Evolutionary conservation across 108 stramenopile species (phyloP).

Genomic region (Nannochloropsis gaditana): DNA sequence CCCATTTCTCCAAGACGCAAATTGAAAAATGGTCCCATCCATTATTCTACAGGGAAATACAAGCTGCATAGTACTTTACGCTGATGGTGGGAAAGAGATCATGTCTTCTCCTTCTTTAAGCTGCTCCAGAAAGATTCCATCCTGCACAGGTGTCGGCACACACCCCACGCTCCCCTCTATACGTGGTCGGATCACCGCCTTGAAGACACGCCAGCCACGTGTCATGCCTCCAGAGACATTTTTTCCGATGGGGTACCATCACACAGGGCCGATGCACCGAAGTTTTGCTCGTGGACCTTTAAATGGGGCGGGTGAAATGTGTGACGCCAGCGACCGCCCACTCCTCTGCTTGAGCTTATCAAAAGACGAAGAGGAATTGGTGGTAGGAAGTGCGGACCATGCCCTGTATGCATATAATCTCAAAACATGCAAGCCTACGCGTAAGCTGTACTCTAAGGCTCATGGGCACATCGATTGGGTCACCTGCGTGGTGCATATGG

Average conservation of each 20-base stretch:
- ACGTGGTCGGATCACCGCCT: neutral
- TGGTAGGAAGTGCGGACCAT: constrained; percentile 22
- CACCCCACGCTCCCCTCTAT: neutral
- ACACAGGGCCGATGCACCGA: neutral
- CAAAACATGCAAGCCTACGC: neutral
- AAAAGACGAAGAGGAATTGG: neutral
- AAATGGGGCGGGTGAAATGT: neutral
- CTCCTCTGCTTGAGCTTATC: constrained; percentile 10
- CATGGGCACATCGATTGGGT: constrained; percentile 25
- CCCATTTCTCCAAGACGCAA: too few species aligned
- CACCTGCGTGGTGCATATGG: constrained; percentile 19
- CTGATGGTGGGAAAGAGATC: too few species aligned
- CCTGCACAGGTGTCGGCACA: neutral
- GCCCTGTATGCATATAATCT: neutral
- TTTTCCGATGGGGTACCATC: neutral
- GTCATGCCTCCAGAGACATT: neutral
- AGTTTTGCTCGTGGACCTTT: neutral
- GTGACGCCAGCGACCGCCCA: constrained; percentile 14
- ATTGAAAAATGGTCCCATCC: too few species aligned
- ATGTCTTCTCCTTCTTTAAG: too few species aligned
- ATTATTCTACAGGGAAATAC: too few species aligned
- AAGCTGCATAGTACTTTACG: too few species aligned
- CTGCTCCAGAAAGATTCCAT: neutral
- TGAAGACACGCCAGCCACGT: neutral
- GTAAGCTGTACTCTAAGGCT: constrained; percentile 19